A percentile compares a stretch with the other conserved stretches of the same genome.
Evolutionary conservation across 2,329 filamentous ascomycete genomes (phyloP).

Genomic region (Paraphaeosphaeria minitans): DNA sequence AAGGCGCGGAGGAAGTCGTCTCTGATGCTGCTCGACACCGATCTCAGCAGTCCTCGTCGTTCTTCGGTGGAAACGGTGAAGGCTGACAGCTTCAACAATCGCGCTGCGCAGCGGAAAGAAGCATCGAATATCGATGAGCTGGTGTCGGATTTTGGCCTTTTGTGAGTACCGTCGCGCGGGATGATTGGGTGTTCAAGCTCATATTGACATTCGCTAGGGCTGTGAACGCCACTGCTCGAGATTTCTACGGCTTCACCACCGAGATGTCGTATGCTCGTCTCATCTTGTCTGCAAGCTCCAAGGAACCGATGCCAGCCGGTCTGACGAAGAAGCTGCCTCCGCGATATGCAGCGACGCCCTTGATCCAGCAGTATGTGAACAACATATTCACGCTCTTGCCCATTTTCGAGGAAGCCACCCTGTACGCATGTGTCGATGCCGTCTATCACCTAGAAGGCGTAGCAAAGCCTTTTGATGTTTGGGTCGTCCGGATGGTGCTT

Average conservation of each 20-base stretch:
- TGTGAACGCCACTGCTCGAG: constrained; percentile 90
- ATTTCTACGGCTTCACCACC: constrained; percentile 86
- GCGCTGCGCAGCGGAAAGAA: constrained; percentile 63
- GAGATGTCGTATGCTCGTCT: constrained; percentile 93
- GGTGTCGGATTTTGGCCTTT: constrained; percentile 89
- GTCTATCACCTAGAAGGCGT: constrained; percentile 74
- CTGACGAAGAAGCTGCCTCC: constrained; percentile 68
- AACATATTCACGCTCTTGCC: constrained; percentile 82
- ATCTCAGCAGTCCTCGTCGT: constrained; percentile 58
- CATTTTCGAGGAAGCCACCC: constrained; percentile 77
- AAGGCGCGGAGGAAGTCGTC: constrained; percentile 75
- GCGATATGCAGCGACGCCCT: constrained; percentile 67
- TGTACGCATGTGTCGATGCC: constrained; percentile 79
- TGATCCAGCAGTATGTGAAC: constrained; percentile 83
- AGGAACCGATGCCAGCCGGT: constrained; percentile 70
- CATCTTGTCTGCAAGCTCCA: constrained; percentile 80
- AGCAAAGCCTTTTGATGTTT: constrained; percentile 73
- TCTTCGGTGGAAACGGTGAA: constrained; percentile 45
- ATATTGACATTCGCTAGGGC: constrained; percentile 60
- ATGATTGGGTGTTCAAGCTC: background rate
- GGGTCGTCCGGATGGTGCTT: constrained; percentile 86
- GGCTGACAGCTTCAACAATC: constrained; percentile 40
- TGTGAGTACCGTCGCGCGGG: constrained; percentile 64
- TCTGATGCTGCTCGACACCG: constrained; percentile 67
- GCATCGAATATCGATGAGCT: constrained; percentile 88